Base-by-base conservation (phyloP, 768 basidiomycete species). In the Calocybe cyanea region DNA sequence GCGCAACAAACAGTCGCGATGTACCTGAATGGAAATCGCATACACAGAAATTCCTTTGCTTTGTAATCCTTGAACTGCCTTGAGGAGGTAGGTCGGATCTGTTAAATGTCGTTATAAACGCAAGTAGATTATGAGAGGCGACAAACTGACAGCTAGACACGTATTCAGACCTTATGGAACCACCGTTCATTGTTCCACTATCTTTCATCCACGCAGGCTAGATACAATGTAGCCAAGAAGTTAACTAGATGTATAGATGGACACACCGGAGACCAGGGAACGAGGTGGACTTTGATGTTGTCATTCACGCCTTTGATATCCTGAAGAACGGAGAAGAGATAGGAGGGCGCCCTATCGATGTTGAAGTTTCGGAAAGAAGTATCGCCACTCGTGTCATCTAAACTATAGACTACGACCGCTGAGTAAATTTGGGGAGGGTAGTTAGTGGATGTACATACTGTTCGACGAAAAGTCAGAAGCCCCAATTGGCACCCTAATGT, bases 181-280 rank as follows among this genome's bases (percentile, higher is more conserved):
- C 85, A 1, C 86, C 86, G 20, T 78, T 70, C 81, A 87, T 86
- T 0, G 76, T 76, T 3, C 72, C 72, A 46, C 73, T 78, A 38
- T 65, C 68, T 62, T 89, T 89, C 85, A 87, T 87, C 87, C 87
- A 90, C 3, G 67, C 83, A 8, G 87, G 87, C 85, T 87, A 11
- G 11, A 6, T 5, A 28, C 25, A 28, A 11, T 23, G 13, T 3
- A 19, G n/a, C 15, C 14, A 14, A 14, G 23, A n/a, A 4, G 8
- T 7, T 38, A 23, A 15, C 10, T 18, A 7, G 5, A 17, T 3
- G 14, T 25, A 34, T 32, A 4, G 21, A 24, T 4, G 3, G 19
- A 64, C 76, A 50, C 58, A 86, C 86, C 2, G 85, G 84, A 20
- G 85, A 86, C 87, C 87, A 89, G 4, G 87, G 83, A 13, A 83